Evolutionary conservation across 495 filamentous ascomycete genomes (phyloP), one percentile per base, ranked within the genome.

Genomic region (Pseudoneurospora amorphoporcata): DNA sequence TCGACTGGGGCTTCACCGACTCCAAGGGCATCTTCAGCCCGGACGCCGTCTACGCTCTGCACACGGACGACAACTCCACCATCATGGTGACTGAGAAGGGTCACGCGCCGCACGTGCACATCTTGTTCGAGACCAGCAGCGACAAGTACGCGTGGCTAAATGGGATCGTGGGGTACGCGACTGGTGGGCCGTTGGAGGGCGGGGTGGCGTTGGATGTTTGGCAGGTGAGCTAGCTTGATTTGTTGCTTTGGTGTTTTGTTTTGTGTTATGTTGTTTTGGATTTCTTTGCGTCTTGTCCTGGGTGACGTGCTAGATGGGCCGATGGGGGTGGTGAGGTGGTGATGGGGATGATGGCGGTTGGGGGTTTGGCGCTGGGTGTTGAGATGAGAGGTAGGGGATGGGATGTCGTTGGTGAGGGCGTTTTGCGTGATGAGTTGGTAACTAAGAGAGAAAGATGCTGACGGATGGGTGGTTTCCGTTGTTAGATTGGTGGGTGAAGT

Each of bases 181-280:
- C 35, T 2, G 73, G 72, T 29, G 68, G 42, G 12, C 73, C 65
- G 2, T 69, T 71, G 40, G 68, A 68, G n/a, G 73, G 73, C 4
- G 73, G 72, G 4, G 72, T 77, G 8, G 72, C 68, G 39, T 65
- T 75, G 68, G 75, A 76, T 35, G 75, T 75, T 32, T 76, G 71
- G 71, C 72, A 87, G 70, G 70, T 76, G 19, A 93, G 70, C 39
- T 40, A 40, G 39, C 87, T 85, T 68, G 65, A 23, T 38, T 38
- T 5, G 29, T 8, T 3, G 35, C 3, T 23, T 14, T 4, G 5
- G 4, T 14, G n/a, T 68, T 14, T 68, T 68, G 2, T 38, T 23
- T 68, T 35, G 23, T 23, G 23, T 1, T 23, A 1, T 5, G 29
- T 8, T 3, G n/a, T 19, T 19, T 61, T 7, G 53, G 5, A 8